Percentiles rank a stretch among this genome's conserved stretches.
These are phyloP conservation scores for Acer campestre DNA, from an alignment of 345 rosid genomes.

Conservation along the genomic window DNA sequence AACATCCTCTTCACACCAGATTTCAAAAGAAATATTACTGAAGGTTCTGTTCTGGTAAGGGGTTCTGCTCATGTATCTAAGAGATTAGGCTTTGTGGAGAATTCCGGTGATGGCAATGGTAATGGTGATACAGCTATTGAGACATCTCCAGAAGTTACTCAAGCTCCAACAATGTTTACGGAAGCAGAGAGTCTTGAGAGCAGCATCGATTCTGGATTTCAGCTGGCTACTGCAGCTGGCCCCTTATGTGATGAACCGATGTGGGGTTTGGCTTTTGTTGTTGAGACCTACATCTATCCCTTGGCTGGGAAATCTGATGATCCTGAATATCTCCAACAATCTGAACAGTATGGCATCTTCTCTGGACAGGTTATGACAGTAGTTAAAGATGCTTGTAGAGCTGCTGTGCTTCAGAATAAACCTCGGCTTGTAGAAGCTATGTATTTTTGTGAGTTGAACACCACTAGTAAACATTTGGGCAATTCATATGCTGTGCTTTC, in stretches of 20 bases:
- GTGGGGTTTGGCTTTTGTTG: slow-evolving; percentile 85
- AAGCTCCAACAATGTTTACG: slow-evolving; percentile 28
- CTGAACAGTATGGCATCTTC: slow-evolving; percentile 68
- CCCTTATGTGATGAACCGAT: slow-evolving; percentile 89
- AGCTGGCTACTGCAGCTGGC: slow-evolving; percentile 82
- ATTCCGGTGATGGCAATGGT: slow-evolving; percentile 11
- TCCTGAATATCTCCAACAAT: slow-evolving; percentile 42
- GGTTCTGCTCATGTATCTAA: slow-evolving; percentile 77
- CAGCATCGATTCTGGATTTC: slow-evolving; percentile 84
- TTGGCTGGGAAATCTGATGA: slow-evolving; percentile 39
- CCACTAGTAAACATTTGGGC: slow-evolving; percentile 72
- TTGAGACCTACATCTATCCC: slow-evolving; percentile 60
- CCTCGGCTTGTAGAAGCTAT: slow-evolving; percentile 90
- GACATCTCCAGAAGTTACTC: slow-evolving; percentile 37
- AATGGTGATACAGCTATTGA: slow-evolving; percentile 24
- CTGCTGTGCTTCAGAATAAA: slow-evolving; percentile 67
- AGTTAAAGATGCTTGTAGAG: slow-evolving; percentile 84
- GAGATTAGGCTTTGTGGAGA: slow-evolving; percentile 64
- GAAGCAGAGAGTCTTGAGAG: slow-evolving; percentile 72
- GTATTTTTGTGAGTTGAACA: slow-evolving; percentile 89
- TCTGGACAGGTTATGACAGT: slow-evolving; percentile 88
- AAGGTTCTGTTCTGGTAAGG: slow-evolving; percentile 49
- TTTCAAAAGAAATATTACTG: slow-evolving; percentile 34
- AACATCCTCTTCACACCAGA: slow-evolving; percentile 86
- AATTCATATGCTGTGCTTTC: slow-evolving; percentile 79